Evolutionary conservation across 2,329 filamentous ascomycete species (phyloP).

Genomic region (Pleomassaria siparia): DNA sequence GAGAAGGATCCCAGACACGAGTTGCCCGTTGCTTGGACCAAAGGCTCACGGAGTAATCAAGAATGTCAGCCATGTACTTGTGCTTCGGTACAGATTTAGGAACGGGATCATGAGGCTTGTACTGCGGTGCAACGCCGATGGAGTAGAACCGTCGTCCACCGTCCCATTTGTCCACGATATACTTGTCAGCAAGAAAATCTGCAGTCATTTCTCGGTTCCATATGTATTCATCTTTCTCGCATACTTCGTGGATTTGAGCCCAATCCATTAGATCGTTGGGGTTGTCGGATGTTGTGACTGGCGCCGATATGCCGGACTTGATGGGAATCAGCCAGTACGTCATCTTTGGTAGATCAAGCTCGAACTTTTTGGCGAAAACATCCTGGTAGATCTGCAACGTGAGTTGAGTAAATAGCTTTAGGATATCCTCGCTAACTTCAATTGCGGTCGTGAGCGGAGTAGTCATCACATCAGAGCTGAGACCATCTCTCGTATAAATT

Average conservation of each 20-base stretch:
- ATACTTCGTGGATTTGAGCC: constrained; percentile 53
- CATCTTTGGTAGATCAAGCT: constrained; percentile 62
- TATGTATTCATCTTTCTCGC: constrained; percentile 40
- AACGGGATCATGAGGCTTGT: constrained; percentile 66
- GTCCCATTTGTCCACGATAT: constrained; percentile 59
- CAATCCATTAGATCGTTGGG: constrained; percentile 59
- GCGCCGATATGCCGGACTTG: constrained; percentile 4
- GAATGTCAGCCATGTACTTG: constrained; percentile 55
- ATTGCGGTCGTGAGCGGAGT: constrained; percentile 50
- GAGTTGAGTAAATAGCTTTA: constrained; percentile 66
- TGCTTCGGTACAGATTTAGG: constrained; percentile 55
- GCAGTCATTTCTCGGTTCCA: constrained; percentile 49
- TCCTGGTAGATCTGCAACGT: constrained; percentile 78
- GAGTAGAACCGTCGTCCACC: constrained; percentile 62
- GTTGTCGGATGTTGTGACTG: constrained; percentile 4
- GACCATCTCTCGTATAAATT: constrained; percentile 69
- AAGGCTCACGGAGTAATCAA: constrained; percentile 81
- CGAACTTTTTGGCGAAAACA: constrained; percentile 85
- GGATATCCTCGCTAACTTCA: constrained; percentile 43
- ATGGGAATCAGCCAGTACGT: constrained; percentile 82
- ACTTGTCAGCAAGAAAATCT: constrained; percentile 50
- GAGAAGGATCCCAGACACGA: constrained; percentile 60
- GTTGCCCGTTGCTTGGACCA: constrained; percentile 62
- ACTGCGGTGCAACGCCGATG: constrained; percentile 46
- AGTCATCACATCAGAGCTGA: constrained; percentile 60